Percentiles rank a stretch among this genome's conserved stretches.
Conservation (phyloP, 2,329 filamentous ascomycete species). For the Colletotrichum higginsianum region DNA sequence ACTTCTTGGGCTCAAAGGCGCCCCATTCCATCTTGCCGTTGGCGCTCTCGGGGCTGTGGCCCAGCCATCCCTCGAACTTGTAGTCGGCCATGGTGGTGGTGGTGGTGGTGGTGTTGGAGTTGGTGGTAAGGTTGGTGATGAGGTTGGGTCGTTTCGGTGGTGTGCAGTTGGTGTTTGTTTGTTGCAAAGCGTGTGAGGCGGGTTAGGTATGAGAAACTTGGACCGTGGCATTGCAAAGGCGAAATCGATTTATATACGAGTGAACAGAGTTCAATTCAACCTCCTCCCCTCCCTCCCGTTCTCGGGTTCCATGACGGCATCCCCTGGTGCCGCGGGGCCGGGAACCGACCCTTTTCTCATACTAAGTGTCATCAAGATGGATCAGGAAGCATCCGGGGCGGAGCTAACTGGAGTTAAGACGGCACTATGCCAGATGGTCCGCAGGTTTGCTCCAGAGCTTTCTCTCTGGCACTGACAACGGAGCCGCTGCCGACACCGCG, state of each 20-base stretch:
- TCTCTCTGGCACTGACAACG: not conserved
- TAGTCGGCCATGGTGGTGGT: slow-evolving; percentile 53
- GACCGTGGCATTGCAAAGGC: not conserved
- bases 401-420: slow-evolving; percentile 38
- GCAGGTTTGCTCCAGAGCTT: not conserved
- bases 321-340: slow-evolving; percentile 8
- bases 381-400: slow-evolving; percentile 2
- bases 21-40: slow-evolving; percentile 70
- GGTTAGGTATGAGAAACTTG: not conserved
- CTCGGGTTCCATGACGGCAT: slow-evolving; percentile 36
- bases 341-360: slow-evolving; percentile 7
- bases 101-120: too few species aligned
- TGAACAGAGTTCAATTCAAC: not conserved
- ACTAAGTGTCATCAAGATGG: slow-evolving; percentile 31
- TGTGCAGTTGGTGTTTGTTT: not conserved
- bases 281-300: not conserved
- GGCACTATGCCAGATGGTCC: slow-evolving; percentile 14
- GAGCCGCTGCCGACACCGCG: not conserved
- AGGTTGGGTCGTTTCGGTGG: too few species aligned
- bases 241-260: slow-evolving; percentile 17
- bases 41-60: slow-evolving; percentile 55
- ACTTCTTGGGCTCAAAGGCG: slow-evolving; percentile 74
- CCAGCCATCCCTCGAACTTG: slow-evolving; percentile 69
- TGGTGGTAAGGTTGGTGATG: not conserved
- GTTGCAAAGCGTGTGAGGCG: not conserved